phyloP scores from a whole-genome alignment of 805 yeast species.

The Candida koratica region DNA sequence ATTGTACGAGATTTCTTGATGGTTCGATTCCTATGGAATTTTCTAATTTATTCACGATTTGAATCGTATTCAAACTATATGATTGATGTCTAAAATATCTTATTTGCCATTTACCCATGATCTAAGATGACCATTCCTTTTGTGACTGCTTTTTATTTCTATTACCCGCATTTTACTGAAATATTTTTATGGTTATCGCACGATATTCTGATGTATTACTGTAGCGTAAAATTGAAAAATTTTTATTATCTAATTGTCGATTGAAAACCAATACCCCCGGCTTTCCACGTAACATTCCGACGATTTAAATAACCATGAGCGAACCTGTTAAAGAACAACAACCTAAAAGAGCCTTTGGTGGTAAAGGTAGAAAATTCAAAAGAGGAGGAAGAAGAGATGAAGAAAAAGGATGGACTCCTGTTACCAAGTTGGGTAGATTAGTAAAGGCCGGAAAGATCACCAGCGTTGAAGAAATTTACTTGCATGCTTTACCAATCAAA shows the following conservation, averaged over 20 bases:
- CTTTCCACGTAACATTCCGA: constrained; percentile 72
- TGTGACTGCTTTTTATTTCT: constrained; percentile 1
- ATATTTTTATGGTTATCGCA: neutral
- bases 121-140: neutral
- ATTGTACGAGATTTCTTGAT: no score
- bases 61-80: no score
- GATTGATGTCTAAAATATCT: no score
- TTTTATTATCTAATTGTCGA: constrained; percentile 38
- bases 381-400: constrained; percentile 73
- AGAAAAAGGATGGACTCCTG: constrained; percentile 99
- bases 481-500: constrained; percentile 99
- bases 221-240: constrained; percentile 5
- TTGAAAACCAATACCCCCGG: constrained; percentile 65
- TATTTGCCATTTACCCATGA: neutral
- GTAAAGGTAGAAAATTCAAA: constrained; percentile 45
- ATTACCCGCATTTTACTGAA: neutral
- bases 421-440: constrained; percentile 99
- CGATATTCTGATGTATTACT: constrained; percentile 2
- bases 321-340: constrained; percentile 26
- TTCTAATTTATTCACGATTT: no score
- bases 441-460: constrained; percentile 98
- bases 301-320: constrained; percentile 18
- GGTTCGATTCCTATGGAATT: no score
- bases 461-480: constrained; percentile 96
- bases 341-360: constrained; percentile 50